phyloP scores from a whole-genome alignment of 2,329 filamentous ascomycete species.

The Trichoderma arundinaceum region DNA sequence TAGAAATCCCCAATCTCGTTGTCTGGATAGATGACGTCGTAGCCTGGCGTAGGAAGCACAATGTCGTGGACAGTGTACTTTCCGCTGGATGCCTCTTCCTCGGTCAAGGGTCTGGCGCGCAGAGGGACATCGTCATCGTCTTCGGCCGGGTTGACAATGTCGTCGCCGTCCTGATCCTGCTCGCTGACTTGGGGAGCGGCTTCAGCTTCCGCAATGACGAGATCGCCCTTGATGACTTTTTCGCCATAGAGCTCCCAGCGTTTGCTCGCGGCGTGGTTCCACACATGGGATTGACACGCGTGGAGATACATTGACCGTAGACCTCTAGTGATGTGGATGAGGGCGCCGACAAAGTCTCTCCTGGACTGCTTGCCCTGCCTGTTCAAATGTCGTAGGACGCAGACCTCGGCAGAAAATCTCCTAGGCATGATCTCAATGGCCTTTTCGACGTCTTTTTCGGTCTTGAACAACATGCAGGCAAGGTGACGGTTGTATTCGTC shows the following conservation, averaged over 20 bases:
- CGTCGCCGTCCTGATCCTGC: slow-evolving; percentile 65
- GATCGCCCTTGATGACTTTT: slow-evolving; percentile 80
- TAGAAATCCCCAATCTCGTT: slow-evolving; percentile 89
- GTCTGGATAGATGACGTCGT: slow-evolving; percentile 81
- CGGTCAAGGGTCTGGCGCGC: slow-evolving; percentile 73
- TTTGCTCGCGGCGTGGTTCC: slow-evolving; percentile 84
- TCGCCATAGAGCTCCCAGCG: slow-evolving; percentile 78
- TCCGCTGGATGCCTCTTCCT: slow-evolving; percentile 78
- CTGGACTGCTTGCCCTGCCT: slow-evolving; percentile 52
- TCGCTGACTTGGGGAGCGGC: slow-evolving; percentile 51
- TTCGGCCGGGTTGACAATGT: slow-evolving; percentile 50
- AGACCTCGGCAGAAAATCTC: slow-evolving; percentile 80
- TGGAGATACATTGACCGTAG: slow-evolving; percentile 94
- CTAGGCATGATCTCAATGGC: slow-evolving; percentile 74
- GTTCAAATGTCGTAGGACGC: slow-evolving; percentile 78
- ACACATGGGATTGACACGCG: slow-evolving; percentile 92
- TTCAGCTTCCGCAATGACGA: slow-evolving; percentile 65
- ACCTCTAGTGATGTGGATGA: slow-evolving; percentile 79
- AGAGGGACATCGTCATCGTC: slow-evolving; percentile 53
- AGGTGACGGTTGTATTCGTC: slow-evolving; percentile 82
- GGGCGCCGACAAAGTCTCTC: slow-evolving; percentile 79
- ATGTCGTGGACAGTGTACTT: slow-evolving; percentile 83
- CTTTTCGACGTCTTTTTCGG: slow-evolving; percentile 60
- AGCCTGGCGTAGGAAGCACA: slow-evolving; percentile 91
- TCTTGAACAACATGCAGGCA: slow-evolving; percentile 76